phyloP scores from a whole-genome alignment of 169 alveolate genomes.

The Eimeria mitis region DNA sequence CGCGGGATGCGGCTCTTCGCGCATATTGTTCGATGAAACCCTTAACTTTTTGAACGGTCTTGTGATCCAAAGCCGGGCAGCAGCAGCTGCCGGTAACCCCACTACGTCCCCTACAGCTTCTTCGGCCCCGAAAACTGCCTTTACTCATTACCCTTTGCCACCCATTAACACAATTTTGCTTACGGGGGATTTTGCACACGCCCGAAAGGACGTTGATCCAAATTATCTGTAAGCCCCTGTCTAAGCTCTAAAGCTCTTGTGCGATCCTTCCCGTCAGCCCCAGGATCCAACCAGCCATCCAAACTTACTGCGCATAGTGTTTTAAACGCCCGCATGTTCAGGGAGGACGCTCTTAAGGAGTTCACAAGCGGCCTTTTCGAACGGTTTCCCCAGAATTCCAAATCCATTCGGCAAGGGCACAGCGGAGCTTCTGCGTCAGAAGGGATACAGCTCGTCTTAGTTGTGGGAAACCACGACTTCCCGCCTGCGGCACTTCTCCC shows the following conservation, averaged over 20 bases:
- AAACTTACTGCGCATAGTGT: neutral
- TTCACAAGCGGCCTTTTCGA: neutral
- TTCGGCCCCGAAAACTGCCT: neutral
- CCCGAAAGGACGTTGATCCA: neutral
- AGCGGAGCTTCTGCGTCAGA: neutral
- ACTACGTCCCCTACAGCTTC: neutral
- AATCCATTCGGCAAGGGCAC: neutral
- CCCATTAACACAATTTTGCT: constrained; percentile 27
- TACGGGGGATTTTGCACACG: constrained; percentile 8
- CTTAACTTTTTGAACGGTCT: constrained; percentile 10
- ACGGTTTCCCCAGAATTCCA: constrained; percentile 5
- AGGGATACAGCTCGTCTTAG: constrained; percentile 1
- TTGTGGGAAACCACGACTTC: constrained; percentile 50
- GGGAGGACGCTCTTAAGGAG: neutral
- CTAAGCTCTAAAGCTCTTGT: neutral
- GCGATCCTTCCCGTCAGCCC: neutral
- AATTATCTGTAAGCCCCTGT: neutral
- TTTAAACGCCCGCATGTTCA: neutral
- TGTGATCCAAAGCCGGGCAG: constrained; percentile 8
- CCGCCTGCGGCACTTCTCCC: constrained; percentile 3
- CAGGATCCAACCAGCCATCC: neutral
- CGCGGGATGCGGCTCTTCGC: constrained; percentile 20
- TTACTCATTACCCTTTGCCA: constrained; percentile 17
- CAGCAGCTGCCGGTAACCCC: neutral
- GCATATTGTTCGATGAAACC: neutral